A percentile compares a stretch with the other conserved stretches of the same genome.
Conservation (phyloP, 139 green algal species). For the Gonium pectorale region DNA sequence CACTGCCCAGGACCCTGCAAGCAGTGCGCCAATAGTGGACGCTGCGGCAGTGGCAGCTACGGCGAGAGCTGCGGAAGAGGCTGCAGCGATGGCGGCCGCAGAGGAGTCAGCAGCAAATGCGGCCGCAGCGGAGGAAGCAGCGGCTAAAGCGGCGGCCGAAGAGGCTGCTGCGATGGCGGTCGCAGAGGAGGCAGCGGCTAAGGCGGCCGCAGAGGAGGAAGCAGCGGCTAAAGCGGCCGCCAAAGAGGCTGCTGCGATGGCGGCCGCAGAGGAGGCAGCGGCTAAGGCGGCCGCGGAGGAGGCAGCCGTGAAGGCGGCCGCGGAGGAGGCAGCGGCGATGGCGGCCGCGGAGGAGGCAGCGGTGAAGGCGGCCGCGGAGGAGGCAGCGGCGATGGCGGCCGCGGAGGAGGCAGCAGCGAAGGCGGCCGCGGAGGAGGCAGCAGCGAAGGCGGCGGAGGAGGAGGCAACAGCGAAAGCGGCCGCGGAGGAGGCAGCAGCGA, state of each 20-base stretch:
- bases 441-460: neutral
- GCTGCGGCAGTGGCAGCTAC: neutral
- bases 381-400: neutral
- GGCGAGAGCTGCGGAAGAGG: neutral
- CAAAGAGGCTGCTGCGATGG: neutral
- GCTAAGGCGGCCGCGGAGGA: neutral
- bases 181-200: slow-evolving; percentile 15
- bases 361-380: neutral
- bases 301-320: neutral
- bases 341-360: neutral
- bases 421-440: slow-evolving; percentile 6
- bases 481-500: neutral
- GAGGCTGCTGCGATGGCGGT: slow-evolving; percentile 13
- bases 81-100: neutral
- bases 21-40: no score
- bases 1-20: no score
- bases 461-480: neutral
- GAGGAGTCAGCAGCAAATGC: neutral
- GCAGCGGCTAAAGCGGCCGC: neutral
- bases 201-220: slow-evolving; percentile 17
- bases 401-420: neutral
- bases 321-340: neutral
- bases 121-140: neutral
- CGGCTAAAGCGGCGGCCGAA: neutral
- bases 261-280: neutral